Evolutionary conservation across 2,329 filamentous ascomycete genomes (phyloP).

Genomic region (Beauveria sp.): DNA sequence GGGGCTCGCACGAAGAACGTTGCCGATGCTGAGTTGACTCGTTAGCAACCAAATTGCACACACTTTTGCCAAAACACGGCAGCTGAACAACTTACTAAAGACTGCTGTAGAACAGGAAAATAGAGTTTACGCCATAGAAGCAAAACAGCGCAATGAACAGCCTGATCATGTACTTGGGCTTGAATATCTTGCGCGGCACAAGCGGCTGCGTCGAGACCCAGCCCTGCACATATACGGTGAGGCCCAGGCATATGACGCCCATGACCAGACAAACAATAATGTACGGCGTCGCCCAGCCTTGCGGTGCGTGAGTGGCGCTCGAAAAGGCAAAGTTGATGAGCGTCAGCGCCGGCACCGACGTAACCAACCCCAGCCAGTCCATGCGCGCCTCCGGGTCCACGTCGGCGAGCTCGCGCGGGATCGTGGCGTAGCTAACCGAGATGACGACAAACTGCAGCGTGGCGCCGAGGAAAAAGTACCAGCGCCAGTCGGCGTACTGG

Average conservation of each 20-base stretch:
- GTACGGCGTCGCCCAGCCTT: conserved; percentile 58
- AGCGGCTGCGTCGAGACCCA: conserved; percentile 53
- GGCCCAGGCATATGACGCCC: conserved; percentile 43
- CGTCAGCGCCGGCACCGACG: conserved; percentile 50
- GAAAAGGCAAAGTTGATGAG: conserved; percentile 62
- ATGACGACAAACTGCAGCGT: conserved; percentile 38
- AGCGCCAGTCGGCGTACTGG: conserved; percentile 55
- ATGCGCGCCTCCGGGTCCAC: conserved; percentile 30
- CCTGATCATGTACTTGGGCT: conserved; percentile 48
- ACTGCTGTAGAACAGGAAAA: conserved; percentile 53
- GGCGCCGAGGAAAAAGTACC: conserved; percentile 62
- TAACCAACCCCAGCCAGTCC: conserved; percentile 52
- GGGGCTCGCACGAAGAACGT: background rate
- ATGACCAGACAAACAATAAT: conserved; percentile 53
- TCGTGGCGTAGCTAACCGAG: conserved; percentile 32
- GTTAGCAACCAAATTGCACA: background rate
- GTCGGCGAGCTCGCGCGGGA: conserved; percentile 28
- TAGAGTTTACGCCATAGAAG: conserved; percentile 49
- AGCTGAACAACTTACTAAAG: conserved; percentile 40
- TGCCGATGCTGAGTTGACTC: background rate
- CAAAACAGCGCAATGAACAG: conserved; percentile 46
- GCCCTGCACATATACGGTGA: conserved; percentile 55
- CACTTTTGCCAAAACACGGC: background rate
- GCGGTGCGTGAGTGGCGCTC: conserved; percentile 52
- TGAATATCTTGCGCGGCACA: conserved; percentile 55